Base-by-base conservation (phyloP, 2,329 filamentous ascomycete species). In the Aspergillus sp. region DNA sequence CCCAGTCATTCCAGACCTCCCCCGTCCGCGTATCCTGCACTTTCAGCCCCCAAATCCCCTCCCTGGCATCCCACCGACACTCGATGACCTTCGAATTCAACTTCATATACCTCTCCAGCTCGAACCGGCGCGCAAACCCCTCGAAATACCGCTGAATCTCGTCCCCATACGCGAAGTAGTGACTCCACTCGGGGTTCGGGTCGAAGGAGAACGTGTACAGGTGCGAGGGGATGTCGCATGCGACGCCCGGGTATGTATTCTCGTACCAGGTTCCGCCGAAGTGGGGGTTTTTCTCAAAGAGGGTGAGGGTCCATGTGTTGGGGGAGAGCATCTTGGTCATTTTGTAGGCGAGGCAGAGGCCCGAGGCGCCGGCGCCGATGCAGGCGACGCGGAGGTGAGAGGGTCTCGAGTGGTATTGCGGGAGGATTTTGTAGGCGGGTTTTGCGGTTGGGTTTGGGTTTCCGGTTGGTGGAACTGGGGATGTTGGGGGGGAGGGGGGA, bases 91-190 rank as follows among this genome's bases (percentile, higher is more conserved):
- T 49, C 3, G 41, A 49, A 11, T 60, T 51, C 28, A 60, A 22
- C 51, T 51, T 43, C 43, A 73, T 67, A 55, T 70, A 71, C 56
- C 68, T 68, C 17, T 60, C 51, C 9, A 69, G 57, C 49, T 68
- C 68, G 50, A 66, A 68, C 25, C 64, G 63, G 13, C 61, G 55
- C 6, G 59, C 64, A n/a, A 70, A 57, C n/a, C n/a, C 25, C 17
- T 68, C 23, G 19, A 68, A 56, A 43, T 70, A 70, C 7, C 51
- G 15, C 28, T 60, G 56, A 11, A 68, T 68, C 54, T 69, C 62
- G 15, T 55, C 46, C 1, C 62, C 62, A 8, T 58, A 57, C 19
- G 66, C 50, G 57, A 66, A 72, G 34, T 64, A 67, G 38, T 68
- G 57, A 8, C 63, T 62, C 69, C 69, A 72, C 25, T 70, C 59